Percentiles rank a stretch among this genome's conserved stretches.
These are phyloP conservation scores for Cruciata laevipes DNA, from an alignment of 257 asterid species.

Conservation along the genomic window DNA sequence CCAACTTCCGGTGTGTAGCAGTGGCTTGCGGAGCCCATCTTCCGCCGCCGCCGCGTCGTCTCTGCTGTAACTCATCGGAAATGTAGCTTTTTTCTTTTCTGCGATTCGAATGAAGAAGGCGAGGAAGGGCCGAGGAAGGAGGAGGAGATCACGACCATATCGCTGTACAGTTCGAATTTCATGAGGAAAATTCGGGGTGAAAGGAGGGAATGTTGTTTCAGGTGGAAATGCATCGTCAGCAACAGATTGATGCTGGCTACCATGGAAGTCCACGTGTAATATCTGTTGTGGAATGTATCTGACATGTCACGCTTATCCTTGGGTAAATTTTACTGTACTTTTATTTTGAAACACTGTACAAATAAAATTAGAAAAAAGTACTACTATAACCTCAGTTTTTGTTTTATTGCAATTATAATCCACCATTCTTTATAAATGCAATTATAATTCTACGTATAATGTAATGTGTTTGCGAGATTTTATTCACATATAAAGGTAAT, in stretches of 20 bases:
- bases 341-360: too few species aligned
- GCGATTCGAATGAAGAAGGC: neutral
- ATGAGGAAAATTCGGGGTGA: slow-evolving; percentile 12
- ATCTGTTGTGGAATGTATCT: neutral
- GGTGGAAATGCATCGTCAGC: neutral
- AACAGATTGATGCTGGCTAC: neutral
- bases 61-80: slow-evolving; percentile 30
- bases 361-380: too few species aligned
- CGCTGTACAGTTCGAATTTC: neutral
- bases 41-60: slow-evolving; percentile 35
- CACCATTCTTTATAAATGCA: too few species aligned
- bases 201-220: neutral
- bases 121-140: neutral
- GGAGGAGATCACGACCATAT: neutral
- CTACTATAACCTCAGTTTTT: too few species aligned
- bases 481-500: too few species aligned
- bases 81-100: neutral
- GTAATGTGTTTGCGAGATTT: too few species aligned
- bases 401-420: too few species aligned
- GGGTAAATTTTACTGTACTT: too few species aligned
- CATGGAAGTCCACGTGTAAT: neutral
- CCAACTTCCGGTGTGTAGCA: slow-evolving; percentile 88
- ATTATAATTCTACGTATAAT: too few species aligned
- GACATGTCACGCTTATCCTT: too few species aligned
- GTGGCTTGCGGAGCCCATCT: slow-evolving; percentile 81